Evolutionary conservation across 805 yeast species (phyloP), one percentile per base, ranked within the genome.

Genomic region (Candida xiaguanensis): DNA sequence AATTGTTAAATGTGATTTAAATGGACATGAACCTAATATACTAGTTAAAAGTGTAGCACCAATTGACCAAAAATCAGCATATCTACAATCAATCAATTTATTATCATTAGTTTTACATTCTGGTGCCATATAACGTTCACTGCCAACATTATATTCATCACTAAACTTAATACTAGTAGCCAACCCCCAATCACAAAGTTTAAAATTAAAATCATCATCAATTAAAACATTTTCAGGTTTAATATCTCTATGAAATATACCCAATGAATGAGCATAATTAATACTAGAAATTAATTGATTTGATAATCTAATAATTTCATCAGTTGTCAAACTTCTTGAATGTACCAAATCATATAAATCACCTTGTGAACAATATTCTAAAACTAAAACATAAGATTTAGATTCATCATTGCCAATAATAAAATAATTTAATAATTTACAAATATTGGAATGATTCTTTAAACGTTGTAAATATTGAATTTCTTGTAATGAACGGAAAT

Each of bases 171-270:
- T 34, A n/a, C 54, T 49, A 2, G 82, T 76, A 16, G 85, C 74
- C 36, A 82, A 70, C 0, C 90, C 90, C 86, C 87, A 82, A 55
- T 82, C 89, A 40, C 86, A 80, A 34, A 82, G 59, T 56, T 82
- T 82, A 36, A 81, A 66, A 20, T 72, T 56, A 33, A 81, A 80
- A 37, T 67, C 59, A 3, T 58, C 56, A 47, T 72, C 73, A 37
- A 82, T 60, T 23, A 82, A 59, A 20, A 82, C 71, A 50, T 82
- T 82, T 58, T 82, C 90, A 1, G 90, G 90, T 56, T 82, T 82
- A 41, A 82, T 72, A 53, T 82, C 90, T 34, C 90, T 65, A 56
- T 82, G 90, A 46, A 75, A 81, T 11, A 82, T 68, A 0, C 82
- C 82, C 30, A 63, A 58, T 3, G 72, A 57, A 52, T 84, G 91